Evolutionary conservation across 2,329 filamentous ascomycete genomes (phyloP), one percentile per base, ranked within the genome.

Genomic region (Penicillium sp.): DNA sequence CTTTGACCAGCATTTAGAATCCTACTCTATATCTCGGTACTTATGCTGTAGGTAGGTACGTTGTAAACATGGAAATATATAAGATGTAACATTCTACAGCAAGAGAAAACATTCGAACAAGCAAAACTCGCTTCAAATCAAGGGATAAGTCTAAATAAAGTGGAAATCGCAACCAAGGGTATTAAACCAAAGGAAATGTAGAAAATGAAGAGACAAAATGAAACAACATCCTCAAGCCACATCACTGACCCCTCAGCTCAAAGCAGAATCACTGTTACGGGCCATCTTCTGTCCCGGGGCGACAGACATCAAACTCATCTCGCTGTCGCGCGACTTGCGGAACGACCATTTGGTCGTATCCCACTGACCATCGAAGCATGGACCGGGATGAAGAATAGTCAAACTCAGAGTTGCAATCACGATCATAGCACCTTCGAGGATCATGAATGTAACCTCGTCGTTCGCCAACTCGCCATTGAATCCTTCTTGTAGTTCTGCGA

Each of bases 401-500:
- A 45, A 16, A 45, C 18, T 23, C 5, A 45, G 32, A 23, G 34
- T 7, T 3, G 61, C 59, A 23, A 64, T 58, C 1, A 53, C 18
- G 19, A 83, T 78, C 78, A 81, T 81, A 4, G 74, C 72, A 18
- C 79, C 79, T 59, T 83, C 80, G 3, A 83, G 66, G 6, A 76
- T 66, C 61, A 82, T 78, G 61, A 82, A 81, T 16, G 75, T 70
- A 2, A 66, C 53, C 64, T 82, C 73, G 36, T 81, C 67, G 60
- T 79, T 76, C 67, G 79, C 80, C 36, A 81, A 60, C 19, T 69
- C 56, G 55, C 73, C 75, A 11, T 67, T 58, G 70, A 78, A 81
- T 8, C 79, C 79, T n/a, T 72, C 72, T 18, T 73, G 69, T 32
- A 81, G 70, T 65, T 81, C 78, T 0, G 75, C 75, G 36, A 81